Conservation (phyloP, 495 filamentous ascomycete genomes). For the Aspergillus biplanus region DNA sequence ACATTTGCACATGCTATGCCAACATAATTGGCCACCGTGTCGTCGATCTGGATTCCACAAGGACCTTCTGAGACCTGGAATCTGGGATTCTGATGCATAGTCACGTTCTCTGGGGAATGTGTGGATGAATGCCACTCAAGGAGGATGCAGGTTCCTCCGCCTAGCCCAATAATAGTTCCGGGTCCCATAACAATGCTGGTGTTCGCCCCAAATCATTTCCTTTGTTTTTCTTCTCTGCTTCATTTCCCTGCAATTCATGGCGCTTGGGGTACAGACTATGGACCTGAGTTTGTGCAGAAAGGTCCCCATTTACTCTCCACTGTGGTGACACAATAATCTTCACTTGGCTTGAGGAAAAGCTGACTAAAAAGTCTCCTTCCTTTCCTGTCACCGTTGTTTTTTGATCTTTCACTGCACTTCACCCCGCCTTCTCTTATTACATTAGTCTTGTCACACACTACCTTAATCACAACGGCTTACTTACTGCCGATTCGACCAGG, state of each 20-base stretch:
- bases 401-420: background rate
- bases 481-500: background rate
- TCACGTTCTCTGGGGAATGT: background rate
- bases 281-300: background rate
- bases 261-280: conserved; percentile 9
- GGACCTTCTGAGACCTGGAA: background rate
- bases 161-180: background rate
- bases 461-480: background rate
- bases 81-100: background rate
- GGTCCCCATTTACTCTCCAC: background rate
- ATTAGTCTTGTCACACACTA: background rate
- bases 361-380: conserved; percentile 1
- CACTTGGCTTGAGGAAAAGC: background rate
- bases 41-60: conserved; percentile 1
- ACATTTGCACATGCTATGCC: too few species aligned
- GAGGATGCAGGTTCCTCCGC: background rate
- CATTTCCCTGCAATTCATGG: background rate
- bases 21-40: background rate
- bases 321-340: background rate
- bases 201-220: background rate
- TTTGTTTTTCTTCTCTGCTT: conserved; percentile 3
- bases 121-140: background rate
- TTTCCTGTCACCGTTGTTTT: background rate
- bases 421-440: background rate
- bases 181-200: background rate